phyloP scores from a whole-genome alignment of 768 basidiomycete genomes.

The Suillus fuscotomentosus region DNA sequence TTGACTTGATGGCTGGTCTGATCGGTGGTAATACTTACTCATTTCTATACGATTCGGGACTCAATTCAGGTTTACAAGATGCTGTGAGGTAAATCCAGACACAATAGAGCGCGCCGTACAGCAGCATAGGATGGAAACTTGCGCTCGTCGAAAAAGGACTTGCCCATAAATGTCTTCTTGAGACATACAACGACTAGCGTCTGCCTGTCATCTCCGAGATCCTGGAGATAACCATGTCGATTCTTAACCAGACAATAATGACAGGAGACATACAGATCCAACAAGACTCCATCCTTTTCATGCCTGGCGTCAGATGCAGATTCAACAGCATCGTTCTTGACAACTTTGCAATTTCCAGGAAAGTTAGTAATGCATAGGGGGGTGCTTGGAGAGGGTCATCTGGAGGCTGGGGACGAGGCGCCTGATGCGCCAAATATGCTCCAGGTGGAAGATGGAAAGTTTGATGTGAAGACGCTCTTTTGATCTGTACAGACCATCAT shows the following conservation, averaged over 20 bases:
- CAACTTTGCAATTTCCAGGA: background rate
- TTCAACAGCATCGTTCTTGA: conserved; percentile 10
- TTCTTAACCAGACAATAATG: conserved; percentile 12
- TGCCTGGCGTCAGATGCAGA: conserved; percentile 28
- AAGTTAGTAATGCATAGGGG: conserved; percentile 1
- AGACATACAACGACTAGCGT: conserved; percentile 24
- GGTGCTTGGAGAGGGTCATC: conserved; percentile 10
- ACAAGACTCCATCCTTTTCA: conserved; percentile 19
- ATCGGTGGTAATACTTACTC: background rate
- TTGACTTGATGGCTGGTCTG: background rate
- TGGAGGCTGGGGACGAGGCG: conserved; percentile 5
- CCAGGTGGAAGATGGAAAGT: conserved; percentile 3
- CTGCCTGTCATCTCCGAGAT: conserved; percentile 25
- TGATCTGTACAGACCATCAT: conserved; percentile 19
- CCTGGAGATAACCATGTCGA: conserved; percentile 20
- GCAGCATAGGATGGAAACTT: conserved; percentile 23
- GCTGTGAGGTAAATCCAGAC: conserved; percentile 12
- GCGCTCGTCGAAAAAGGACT: conserved; percentile 21
- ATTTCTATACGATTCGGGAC: conserved; percentile 23
- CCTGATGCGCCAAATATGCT: conserved; percentile 18
- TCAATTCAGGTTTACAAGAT: conserved; percentile 41
- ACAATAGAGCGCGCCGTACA: background rate
- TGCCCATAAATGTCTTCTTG: conserved; percentile 19
- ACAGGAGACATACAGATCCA: conserved; percentile 13
- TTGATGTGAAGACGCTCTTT: conserved; percentile 22